Percentiles rank a stretch among this genome's conserved stretches.
phyloP scores from a whole-genome alignment of 1,139 yeast species.

The Meyerozyma sp. region DNA sequence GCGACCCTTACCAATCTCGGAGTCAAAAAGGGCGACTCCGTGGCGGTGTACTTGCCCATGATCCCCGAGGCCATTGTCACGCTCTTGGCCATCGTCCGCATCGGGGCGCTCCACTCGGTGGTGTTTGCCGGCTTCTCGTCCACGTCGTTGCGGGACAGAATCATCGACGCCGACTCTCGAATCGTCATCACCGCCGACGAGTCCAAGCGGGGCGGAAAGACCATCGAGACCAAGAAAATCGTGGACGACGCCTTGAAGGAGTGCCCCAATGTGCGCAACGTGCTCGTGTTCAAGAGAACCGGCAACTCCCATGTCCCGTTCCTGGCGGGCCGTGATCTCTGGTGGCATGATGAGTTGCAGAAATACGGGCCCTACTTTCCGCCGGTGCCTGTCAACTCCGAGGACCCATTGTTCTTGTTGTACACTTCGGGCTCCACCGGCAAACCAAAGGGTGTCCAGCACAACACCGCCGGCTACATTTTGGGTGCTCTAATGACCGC shows the following conservation, averaged over 20 bases:
- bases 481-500: conserved; percentile 67
- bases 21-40: conserved; percentile 77
- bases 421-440: conserved; percentile 71
- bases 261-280: conserved; percentile 65
- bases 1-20: conserved; percentile 63
- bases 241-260: conserved; percentile 75
- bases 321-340: conserved; percentile 57
- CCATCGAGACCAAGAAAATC: conserved; percentile 75
- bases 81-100: conserved; percentile 65
- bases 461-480: conserved; percentile 75
- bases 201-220: conserved; percentile 77
- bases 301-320: conserved; percentile 65
- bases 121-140: conserved; percentile 82
- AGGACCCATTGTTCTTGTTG: conserved; percentile 59
- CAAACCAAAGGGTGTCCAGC: conserved; percentile 66
- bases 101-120: conserved; percentile 81
- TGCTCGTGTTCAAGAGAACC: conserved; percentile 69
- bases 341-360: conserved; percentile 75
- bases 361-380: conserved; percentile 63
- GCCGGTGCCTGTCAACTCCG: conserved; percentile 55
- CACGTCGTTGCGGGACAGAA: conserved; percentile 70
- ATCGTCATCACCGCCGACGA: conserved; percentile 78
- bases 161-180: conserved; percentile 69
- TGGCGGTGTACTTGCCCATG: conserved; percentile 84
- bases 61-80: conserved; percentile 76